Conservation (phyloP, 345 rosid genomes). For the Fremontodendron californicum region DNA sequence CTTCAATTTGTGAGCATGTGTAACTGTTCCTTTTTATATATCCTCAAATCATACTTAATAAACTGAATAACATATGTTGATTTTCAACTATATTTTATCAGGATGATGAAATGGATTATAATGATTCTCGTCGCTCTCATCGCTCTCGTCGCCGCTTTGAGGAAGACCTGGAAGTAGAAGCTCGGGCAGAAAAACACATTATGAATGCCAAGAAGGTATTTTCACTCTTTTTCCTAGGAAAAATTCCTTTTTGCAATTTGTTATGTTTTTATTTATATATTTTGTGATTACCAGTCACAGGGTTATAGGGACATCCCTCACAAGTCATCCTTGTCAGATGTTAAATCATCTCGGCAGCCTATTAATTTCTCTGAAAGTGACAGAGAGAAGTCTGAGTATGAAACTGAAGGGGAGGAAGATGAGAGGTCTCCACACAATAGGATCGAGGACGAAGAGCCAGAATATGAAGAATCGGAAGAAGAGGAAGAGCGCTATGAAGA, state of each 20-base stretch:
- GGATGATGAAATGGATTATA: conserved; percentile 88
- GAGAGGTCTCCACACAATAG: conserved; percentile 62
- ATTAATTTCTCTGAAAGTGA: conserved; percentile 83
- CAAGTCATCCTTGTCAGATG: conserved; percentile 50
- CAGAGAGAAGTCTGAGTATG: conserved; percentile 92
- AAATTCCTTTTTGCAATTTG: background rate
- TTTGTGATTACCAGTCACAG: conserved; percentile 33
- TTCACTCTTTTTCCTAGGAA: background rate
- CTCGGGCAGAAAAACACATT: conserved; percentile 81
- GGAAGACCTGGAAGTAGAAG: conserved; percentile 92
- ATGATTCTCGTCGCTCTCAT: conserved; percentile 64
- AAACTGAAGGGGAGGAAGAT: conserved; percentile 81
- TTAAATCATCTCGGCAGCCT: conserved; percentile 65
- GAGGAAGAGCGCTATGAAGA: conserved; percentile 53
- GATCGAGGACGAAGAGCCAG: conserved; percentile 69
- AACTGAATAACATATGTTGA: conserved; percentile 6
- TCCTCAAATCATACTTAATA: background rate
- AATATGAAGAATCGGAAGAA: conserved; percentile 81
- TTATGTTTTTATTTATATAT: conserved; percentile 6
- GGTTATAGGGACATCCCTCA: conserved; percentile 62
- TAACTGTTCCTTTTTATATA: background rate
- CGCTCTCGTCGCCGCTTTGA: conserved; percentile 74
- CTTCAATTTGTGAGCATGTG: background rate
- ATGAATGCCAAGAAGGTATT: conserved; percentile 93
- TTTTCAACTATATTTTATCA: conserved; percentile 27